These are phyloP conservation scores for Aciculosporium take DNA, from an alignment of 2,329 filamentous ascomycete species.

Conservation along the genomic window DNA sequence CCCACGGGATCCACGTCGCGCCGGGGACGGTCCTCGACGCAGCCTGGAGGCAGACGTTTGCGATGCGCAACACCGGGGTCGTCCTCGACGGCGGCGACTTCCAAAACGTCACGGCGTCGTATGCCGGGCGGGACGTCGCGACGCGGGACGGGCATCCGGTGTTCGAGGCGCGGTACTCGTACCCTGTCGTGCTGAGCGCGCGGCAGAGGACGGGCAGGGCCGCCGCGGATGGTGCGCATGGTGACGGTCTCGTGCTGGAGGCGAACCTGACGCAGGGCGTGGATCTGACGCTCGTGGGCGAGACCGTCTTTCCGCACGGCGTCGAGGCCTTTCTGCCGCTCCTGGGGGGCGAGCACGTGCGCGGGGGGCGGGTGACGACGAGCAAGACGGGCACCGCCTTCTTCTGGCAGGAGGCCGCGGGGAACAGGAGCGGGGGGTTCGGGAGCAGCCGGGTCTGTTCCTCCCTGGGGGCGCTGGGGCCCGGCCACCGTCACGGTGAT, in stretches of 20 bases:
- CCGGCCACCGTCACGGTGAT: no score
- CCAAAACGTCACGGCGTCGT: conserved; percentile 22
- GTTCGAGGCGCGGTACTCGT: conserved; percentile 6
- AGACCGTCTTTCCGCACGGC: conserved; percentile 39
- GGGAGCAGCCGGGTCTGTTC: conserved; percentile 41
- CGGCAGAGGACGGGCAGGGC: conserved; percentile 2
- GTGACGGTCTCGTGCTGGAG: conserved; percentile 13
- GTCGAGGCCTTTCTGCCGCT: conserved; percentile 38
- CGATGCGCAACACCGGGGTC: conserved; percentile 37
- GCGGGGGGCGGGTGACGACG: conserved; percentile 27
- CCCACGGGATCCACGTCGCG: no score
- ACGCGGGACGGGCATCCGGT: neutral
- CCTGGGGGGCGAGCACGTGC: conserved; percentile 11
- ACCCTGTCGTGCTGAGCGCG: conserved; percentile 7
- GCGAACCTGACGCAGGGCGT: conserved; percentile 27
- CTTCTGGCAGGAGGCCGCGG: conserved; percentile 34
- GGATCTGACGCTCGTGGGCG: conserved; percentile 22
- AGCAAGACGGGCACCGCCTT: conserved; percentile 42
- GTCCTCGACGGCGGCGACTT: conserved; percentile 20
- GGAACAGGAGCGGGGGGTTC: conserved; percentile 32
- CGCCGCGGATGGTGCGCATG: no score
- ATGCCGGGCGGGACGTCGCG: conserved; percentile 8
- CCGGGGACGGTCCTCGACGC: no score
- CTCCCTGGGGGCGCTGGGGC: no score
- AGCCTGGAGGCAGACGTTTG: conserved; percentile 44